A percentile compares a stretch with the other conserved stretches of the same genome.
phyloP scores from a whole-genome alignment of 2,329 filamentous ascomycete genomes.

The Penicillium glabrum region DNA sequence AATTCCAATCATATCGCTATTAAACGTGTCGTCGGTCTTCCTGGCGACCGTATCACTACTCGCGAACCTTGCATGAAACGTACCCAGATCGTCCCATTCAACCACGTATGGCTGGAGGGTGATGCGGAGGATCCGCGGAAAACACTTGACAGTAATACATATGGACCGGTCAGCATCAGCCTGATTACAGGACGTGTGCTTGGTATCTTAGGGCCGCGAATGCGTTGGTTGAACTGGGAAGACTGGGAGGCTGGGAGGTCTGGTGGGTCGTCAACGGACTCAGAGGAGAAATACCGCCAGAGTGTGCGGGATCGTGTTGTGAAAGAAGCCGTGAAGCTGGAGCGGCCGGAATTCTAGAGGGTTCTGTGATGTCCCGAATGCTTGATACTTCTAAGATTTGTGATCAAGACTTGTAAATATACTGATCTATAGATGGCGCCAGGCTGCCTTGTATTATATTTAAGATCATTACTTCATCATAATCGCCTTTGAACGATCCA shows the following conservation, averaged over 20 bases:
- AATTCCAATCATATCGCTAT: slow-evolving; percentile 69
- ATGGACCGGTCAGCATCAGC: slow-evolving; percentile 76
- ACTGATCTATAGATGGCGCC: background rate
- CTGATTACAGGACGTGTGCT: slow-evolving; percentile 74
- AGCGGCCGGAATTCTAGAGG: slow-evolving; percentile 21
- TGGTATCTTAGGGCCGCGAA: slow-evolving; percentile 66
- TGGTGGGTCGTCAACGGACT: slow-evolving; percentile 22
- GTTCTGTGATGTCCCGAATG: background rate
- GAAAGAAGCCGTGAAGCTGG: slow-evolving; percentile 38
- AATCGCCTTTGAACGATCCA: background rate
- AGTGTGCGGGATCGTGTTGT: slow-evolving; percentile 37
- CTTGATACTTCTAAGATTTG: background rate
- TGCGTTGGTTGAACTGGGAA: slow-evolving; percentile 37
- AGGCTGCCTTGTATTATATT: background rate
- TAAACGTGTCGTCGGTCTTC: slow-evolving; percentile 80
- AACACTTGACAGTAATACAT: slow-evolving; percentile 82
- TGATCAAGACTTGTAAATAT: background rate
- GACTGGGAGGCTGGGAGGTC: slow-evolving; percentile 36
- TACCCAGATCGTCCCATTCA: slow-evolving; percentile 66
- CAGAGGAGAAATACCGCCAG: slow-evolving; percentile 32
- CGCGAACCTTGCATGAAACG: slow-evolving; percentile 58
- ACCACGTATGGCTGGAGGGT: slow-evolving; percentile 94
- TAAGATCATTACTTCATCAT: background rate
- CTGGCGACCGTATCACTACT: slow-evolving; percentile 74
- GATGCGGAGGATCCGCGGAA: slow-evolving; percentile 68